Evolutionary conservation across 768 basidiomycete genomes (phyloP).

Genomic region (Cyathus striatus): DNA sequence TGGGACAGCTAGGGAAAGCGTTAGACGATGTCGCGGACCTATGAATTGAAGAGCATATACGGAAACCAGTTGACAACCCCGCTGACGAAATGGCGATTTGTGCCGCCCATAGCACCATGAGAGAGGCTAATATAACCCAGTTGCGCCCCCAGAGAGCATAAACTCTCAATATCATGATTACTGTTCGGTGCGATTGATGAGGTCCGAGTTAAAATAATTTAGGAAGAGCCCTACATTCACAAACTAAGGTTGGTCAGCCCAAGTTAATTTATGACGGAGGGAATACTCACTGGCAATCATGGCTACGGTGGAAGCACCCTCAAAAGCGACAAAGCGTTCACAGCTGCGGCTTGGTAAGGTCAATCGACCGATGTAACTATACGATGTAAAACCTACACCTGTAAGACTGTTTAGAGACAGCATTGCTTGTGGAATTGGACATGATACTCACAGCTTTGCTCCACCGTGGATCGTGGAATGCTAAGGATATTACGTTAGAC

Average conservation of each 20-base stretch:
- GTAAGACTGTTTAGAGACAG: not conserved
- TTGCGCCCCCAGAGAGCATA: constrained; percentile 3
- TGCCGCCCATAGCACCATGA: not conserved
- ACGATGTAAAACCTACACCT: not conserved
- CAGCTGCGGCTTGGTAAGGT: not conserved
- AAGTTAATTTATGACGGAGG: not conserved
- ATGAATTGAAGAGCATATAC: not conserved
- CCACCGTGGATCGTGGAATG: not conserved
- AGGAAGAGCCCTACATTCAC: not conserved
- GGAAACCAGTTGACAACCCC: not conserved
- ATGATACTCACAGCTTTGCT: not conserved
- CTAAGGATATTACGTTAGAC: not conserved
- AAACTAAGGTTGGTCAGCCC: not conserved
- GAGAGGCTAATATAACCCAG: not conserved
- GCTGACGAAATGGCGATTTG: not conserved
- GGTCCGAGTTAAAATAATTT: not conserved
- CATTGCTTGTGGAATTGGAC: not conserved
- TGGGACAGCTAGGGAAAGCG: not conserved
- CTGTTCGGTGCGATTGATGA: not conserved
- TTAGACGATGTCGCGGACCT: not conserved
- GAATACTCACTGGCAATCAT: not conserved
- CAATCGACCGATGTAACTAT: not conserved
- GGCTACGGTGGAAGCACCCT: not conserved
- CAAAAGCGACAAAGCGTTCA: constrained; percentile 1
- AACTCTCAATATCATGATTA: constrained; percentile 4